Conservation (phyloP, 23 red algal species). For the Gracilaria domingensis region DNA sequence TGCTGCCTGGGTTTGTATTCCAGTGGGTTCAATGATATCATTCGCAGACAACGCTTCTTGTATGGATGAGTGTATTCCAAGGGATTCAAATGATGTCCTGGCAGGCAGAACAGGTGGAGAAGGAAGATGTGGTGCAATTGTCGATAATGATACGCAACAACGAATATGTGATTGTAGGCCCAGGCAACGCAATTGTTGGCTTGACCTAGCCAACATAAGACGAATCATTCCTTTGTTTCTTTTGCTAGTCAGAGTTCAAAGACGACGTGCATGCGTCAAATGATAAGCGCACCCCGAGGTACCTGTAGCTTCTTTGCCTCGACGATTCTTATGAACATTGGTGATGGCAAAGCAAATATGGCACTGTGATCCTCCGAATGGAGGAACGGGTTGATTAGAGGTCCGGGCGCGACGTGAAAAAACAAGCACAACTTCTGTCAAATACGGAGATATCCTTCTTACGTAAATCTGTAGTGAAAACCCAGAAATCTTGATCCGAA, state of each 20-base stretch:
- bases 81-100: neutral
- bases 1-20: constrained; percentile 26
- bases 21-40: constrained; percentile 36
- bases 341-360: no score
- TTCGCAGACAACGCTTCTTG: constrained; percentile 23
- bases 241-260: neutral
- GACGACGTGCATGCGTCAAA: no score
- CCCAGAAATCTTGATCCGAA: no score
- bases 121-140: constrained; percentile 14
- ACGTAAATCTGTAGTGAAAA: no score
- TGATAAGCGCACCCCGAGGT: no score
- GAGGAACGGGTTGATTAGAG: no score
- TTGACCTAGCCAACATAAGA: neutral
- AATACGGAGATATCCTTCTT: no score
- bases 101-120: neutral
- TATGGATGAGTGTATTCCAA: constrained; percentile 10
- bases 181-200: neutral
- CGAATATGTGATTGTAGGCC: neutral
- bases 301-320: no score
- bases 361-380: no score
- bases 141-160: neutral
- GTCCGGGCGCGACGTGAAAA: no score
- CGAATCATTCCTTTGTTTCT: neutral
- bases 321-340: no score
- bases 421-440: no score